Conservation (phyloP, 768 basidiomycete genomes). For the Leccinum variicolor region DNA sequence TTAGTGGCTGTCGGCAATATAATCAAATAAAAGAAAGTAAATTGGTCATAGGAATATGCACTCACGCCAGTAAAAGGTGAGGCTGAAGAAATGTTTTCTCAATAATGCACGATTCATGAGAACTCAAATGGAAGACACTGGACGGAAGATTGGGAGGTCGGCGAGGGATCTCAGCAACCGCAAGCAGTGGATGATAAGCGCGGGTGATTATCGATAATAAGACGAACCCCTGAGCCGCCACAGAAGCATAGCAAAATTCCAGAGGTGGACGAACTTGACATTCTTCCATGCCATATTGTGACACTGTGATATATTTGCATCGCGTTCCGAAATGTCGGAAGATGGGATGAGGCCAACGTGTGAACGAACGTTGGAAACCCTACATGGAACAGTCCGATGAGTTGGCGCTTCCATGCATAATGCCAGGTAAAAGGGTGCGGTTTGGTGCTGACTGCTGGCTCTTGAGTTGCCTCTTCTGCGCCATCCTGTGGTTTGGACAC, state of each 20-base stretch:
- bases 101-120: not conserved
- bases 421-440: not conserved
- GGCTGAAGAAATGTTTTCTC: not conserved
- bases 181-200: slow-evolving; percentile 18
- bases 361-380: slow-evolving; percentile 16
- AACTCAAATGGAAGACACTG: not conserved
- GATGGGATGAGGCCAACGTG: slow-evolving; percentile 11
- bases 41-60: slow-evolving; percentile 6
- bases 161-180: not conserved
- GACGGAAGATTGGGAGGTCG: not conserved
- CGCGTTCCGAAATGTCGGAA: slow-evolving; percentile 9
- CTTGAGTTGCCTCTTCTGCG: slow-evolving; percentile 1
- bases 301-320: slow-evolving; percentile 17
- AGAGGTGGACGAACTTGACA: slow-evolving; percentile 18
- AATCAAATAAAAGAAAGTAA: not conserved
- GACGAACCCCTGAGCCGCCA: slow-evolving; percentile 20
- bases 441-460: not conserved
- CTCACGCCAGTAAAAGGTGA: slow-evolving; percentile 1
- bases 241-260: slow-evolving; percentile 24
- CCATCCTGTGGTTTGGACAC: not conserved
- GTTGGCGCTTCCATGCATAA: not conserved
- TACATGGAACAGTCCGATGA: not conserved
- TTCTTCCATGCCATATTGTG: slow-evolving; percentile 17
- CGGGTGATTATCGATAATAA: slow-evolving; percentile 24
- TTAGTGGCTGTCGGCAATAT: not conserved